Evolutionary conservation across 768 basidiomycete genomes (phyloP).

Genomic region (Symmetrospora coprosmae): DNA sequence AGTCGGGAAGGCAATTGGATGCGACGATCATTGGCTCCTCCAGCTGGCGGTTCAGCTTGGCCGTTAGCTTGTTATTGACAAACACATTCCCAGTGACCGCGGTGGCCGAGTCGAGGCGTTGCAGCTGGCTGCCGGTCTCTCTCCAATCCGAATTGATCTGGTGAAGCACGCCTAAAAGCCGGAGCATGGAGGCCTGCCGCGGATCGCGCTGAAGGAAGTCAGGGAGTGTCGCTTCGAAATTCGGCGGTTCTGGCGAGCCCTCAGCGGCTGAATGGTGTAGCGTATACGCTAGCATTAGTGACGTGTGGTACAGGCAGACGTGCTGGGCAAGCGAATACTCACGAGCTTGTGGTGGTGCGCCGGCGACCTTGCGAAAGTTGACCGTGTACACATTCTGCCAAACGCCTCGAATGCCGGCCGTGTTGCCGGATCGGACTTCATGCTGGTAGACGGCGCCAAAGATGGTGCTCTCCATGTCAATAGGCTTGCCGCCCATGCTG

Average conservation of each 20-base stretch:
- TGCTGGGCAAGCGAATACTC: background rate
- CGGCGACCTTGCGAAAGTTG: conserved; percentile 80
- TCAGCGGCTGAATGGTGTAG: background rate
- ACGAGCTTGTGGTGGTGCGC: conserved; percentile 57
- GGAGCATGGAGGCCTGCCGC: conserved; percentile 75
- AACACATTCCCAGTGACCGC: conserved; percentile 40
- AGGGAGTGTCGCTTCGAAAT: conserved; percentile 52
- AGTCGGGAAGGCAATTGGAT: conserved; percentile 90
- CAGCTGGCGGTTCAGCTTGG: conserved; percentile 89
- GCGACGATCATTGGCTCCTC: conserved; percentile 99
- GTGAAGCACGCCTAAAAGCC: conserved; percentile 72
- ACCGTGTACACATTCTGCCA: conserved; percentile 85
- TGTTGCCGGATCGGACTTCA: conserved; percentile 45
- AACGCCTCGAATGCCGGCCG: conserved; percentile 14
- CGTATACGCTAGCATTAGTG: background rate
- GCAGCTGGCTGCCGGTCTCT: conserved; percentile 24
- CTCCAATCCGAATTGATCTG: conserved; percentile 55
- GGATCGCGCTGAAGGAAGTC: conserved; percentile 72
- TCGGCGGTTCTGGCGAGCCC: conserved; percentile 34
- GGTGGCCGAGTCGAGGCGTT: conserved; percentile 40
- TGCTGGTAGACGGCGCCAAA: conserved; percentile 89
- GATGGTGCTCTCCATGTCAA: conserved; percentile 78
- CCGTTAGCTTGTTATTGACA: conserved; percentile 92
- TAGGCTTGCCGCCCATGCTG: conserved; percentile 69
- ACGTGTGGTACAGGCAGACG: conserved; percentile 20